These are phyloP conservation scores for Evansstolkia leycettana DNA, from an alignment of 495 filamentous ascomycete species.

Conservation along the genomic window DNA sequence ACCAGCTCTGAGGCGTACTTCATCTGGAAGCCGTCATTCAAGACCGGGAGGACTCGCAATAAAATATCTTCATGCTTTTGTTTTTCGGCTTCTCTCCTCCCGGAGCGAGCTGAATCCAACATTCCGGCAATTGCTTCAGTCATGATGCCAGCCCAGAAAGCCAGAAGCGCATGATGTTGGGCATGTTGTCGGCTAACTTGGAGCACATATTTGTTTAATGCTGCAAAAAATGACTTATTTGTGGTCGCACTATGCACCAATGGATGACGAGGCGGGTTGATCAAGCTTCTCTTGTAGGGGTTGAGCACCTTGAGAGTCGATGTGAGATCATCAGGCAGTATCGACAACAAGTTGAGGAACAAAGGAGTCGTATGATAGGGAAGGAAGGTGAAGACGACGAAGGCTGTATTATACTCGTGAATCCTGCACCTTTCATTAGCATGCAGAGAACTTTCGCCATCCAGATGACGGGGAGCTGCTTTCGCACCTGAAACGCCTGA, in stretches of 20 bases:
- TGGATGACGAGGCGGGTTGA: constrained; percentile 62
- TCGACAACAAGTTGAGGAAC: constrained; percentile 70
- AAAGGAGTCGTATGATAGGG: constrained; percentile 78
- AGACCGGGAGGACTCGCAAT: constrained; percentile 56
- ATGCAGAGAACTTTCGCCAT: neutral
- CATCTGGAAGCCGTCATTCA: constrained; percentile 64
- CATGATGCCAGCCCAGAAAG: constrained; percentile 78
- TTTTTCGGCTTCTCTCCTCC: constrained; percentile 50
- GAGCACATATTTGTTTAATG: constrained; percentile 63
- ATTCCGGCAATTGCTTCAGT: constrained; percentile 72
- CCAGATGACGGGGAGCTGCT: neutral
- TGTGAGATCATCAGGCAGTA: constrained; percentile 61
- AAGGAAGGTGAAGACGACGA: constrained; percentile 74
- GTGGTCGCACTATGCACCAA: constrained; percentile 70
- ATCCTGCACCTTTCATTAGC: constrained; percentile 46
- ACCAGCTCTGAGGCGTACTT: constrained; percentile 62
- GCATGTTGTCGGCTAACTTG: constrained; percentile 52
- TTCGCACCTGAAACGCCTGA: constrained; percentile 75
- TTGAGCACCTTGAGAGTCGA: constrained; percentile 70
- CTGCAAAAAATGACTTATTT: constrained; percentile 54
- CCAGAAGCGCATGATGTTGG: constrained; percentile 61
- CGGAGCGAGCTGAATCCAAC: constrained; percentile 62
- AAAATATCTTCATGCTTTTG: constrained; percentile 71
- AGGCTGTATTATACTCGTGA: constrained; percentile 78
- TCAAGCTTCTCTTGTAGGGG: constrained; percentile 66